Base-by-base conservation (phyloP, 352 stramenopile species). In the Pythium biforme region DNA sequence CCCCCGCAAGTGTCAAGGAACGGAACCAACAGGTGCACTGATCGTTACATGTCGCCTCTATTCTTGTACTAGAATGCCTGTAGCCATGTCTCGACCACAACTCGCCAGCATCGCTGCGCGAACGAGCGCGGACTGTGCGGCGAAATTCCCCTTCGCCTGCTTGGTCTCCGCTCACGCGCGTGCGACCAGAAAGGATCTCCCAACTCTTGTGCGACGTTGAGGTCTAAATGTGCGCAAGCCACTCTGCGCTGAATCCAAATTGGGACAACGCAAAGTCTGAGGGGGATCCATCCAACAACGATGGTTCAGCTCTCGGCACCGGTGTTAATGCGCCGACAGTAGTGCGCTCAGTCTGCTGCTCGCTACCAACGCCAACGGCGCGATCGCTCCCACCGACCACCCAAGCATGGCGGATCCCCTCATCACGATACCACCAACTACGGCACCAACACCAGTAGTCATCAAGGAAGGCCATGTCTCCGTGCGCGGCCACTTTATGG, bases 401-500 rank as follows among this genome's bases (percentile, higher is more conserved):
- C 6, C 12, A 12, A 43, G 14, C 8, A 64, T 64, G 47, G 25
- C 29, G n/a, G 34, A 57, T 33, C 12, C 43, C 9, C 9, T 26
- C 45, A 23, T 20, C 11, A 8, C 39, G 15, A 59, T 43, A 19
- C 9, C 37, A 43, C 9, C 37, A 7, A 5, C 37, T 8, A n/a
- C 37, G 37, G 11, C 39, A 15, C 11, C 51, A 14, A 10, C 26
- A 12, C 27, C 17, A 20, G 20, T 25, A 1, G 33, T 59, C 26
- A 77, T 88, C 62, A 88, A 88, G 55, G 76, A 87, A 70, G 81
- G 81, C 52, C 76, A 72, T 15, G 72, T 90, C 15, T 62, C 74
- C 11, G 79, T 90, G 20, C 81, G 79, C 8, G 77, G 79, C 7
- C 81, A 86, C 37, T 90, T 88, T 25, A 81, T 90, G 61, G 79